Evolutionary conservation across 2,329 filamentous ascomycete genomes (phyloP).

Genomic region (Ustulina deusta): DNA sequence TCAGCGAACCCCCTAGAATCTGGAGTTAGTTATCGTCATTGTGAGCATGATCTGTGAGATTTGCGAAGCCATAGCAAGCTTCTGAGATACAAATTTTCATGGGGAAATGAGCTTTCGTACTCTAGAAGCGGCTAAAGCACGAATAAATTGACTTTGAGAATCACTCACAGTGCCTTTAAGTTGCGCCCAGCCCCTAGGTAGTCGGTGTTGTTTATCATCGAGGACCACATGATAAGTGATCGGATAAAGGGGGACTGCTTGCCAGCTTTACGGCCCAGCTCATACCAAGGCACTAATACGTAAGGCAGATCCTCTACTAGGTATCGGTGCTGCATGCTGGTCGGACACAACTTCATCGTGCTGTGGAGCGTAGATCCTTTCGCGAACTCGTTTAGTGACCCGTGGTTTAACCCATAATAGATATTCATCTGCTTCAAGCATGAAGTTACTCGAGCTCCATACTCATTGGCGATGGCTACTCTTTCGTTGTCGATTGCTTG

Average conservation of each 20-base stretch:
- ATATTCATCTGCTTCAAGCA: conserved; percentile 36
- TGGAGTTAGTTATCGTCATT: not conserved
- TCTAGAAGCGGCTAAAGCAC: not conserved
- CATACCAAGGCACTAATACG: conserved; percentile 39
- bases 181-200: conserved; percentile 34
- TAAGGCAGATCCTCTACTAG: conserved; percentile 36
- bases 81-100: not conserved
- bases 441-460: conserved; percentile 18
- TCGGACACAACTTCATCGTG: conserved; percentile 37
- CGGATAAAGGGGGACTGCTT: conserved; percentile 33
- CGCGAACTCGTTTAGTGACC: conserved; percentile 32
- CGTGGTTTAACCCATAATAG: conserved; percentile 29
- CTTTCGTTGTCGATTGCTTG: conserved; percentile 35
- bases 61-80: no score
- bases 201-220: conserved; percentile 32
- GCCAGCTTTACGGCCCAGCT: conserved; percentile 36
- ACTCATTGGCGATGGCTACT: conserved; percentile 28
- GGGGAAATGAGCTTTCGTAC: not conserved
- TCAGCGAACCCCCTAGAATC: conserved; percentile 14
- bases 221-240: conserved; percentile 37
- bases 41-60: not conserved
- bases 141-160: no score
- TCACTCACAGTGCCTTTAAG: conserved; percentile 10
- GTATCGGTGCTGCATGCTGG: conserved; percentile 34
- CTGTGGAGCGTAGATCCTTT: conserved; percentile 30